Evolutionary conservation across 177 flowering plant genomes (phyloP), one percentile per base, ranked within the genome.

Genomic region (Vitis hybrid): DNA sequence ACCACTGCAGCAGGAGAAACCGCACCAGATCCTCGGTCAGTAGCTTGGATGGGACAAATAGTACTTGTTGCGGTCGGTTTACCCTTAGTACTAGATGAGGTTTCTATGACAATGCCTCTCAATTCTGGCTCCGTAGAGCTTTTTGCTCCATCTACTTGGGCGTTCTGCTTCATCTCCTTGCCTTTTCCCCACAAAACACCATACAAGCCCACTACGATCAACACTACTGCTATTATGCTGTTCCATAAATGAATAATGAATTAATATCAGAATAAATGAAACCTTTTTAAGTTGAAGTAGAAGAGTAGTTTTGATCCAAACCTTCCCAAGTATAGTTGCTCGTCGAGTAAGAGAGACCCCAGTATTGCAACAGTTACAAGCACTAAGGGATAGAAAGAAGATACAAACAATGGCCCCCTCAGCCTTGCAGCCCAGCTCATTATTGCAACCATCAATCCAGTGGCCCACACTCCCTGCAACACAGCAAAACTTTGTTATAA

Each of bases 341-440:
- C 91, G 20, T 74, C 53, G 2, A 87, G 67, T 5, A 85, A 1
- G 59, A 85, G 54, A 3, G 81, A 75, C 1, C 87, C 79, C 2
- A 66, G 70, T 2, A 87, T 1, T 16, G 81, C 87, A 12, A 85
- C 89, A n/a, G 81, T 8, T 13, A 87, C 68, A 10, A 85, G 82
- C 82, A 82, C 68, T 53, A 87, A 65, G 14, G 91, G 91, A 45
- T 69, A 84, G 68, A 86, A 87, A 59, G 80, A 67, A 0, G 89
- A 82, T 15, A 80, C 88, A 63, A 73, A 87, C 3, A 87, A 16
- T 2, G 91, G 91, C 0, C 91, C 89, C 55, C 77, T 77, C 68
- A 70, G 45, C 5, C 55, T 51, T 3, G 83, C 71, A 12, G 84
- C 77, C 80, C 81, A 80, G 39, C 82, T 67, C 5, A 75, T 69